Evolutionary conservation across 768 basidiomycete species (phyloP).

Genomic region (Auriculariales sp.): DNA sequence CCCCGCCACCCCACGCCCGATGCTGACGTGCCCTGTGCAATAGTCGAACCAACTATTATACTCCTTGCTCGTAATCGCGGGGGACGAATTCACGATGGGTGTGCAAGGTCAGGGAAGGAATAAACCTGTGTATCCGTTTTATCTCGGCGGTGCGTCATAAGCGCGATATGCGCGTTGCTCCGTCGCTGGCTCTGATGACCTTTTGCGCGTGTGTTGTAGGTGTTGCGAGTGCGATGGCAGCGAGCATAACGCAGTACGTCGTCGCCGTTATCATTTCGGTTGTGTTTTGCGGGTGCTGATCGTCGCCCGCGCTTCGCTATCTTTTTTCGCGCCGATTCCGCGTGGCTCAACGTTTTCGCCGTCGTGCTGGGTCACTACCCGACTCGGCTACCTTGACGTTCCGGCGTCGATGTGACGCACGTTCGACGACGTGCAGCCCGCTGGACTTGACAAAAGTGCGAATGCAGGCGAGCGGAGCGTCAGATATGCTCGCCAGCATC

Average conservation of each 20-base stretch:
- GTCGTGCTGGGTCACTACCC: too few relatives aligned
- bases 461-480: conserved; percentile 83
- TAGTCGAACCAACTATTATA: too few relatives aligned
- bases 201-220: conserved; percentile 19
- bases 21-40: too few relatives aligned
- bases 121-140: conserved; percentile 81
- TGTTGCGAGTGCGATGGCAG: conserved; percentile 74
- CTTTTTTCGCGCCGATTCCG: too few relatives aligned
- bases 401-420: neutral
- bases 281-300: neutral
- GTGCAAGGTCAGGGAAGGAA: too few relatives aligned
- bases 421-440: conserved; percentile 30
- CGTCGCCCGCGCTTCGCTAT: neutral
- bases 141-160: conserved; percentile 50
- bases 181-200: neutral
- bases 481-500: conserved; percentile 74
- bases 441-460: conserved; percentile 85
- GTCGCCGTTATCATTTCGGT: neutral
- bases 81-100: too few relatives aligned
- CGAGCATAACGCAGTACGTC: conserved; percentile 72
- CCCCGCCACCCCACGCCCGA: too few relatives aligned
- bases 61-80: too few relatives aligned
- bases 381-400: neutral
- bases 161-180: neutral
- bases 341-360: too few relatives aligned